Evolutionary conservation across 345 rosid species (phyloP).

Genomic region (Citrus inodora): DNA sequence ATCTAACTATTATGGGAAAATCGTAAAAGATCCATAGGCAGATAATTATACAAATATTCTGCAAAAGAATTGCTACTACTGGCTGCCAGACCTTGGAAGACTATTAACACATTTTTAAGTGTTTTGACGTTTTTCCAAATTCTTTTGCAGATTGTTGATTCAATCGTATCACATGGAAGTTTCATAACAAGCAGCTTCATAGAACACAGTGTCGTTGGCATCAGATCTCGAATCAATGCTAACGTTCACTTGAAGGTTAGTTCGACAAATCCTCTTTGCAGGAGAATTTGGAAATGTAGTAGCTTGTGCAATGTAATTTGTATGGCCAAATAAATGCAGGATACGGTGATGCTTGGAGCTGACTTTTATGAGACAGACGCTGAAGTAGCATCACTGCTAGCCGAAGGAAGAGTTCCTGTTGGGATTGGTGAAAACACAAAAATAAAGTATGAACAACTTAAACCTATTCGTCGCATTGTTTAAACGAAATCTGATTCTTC

Average conservation of each 20-base stretch:
- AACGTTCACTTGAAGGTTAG: constrained; percentile 79
- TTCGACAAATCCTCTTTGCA: not conserved
- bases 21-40: not conserved
- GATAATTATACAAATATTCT: not conserved
- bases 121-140: not conserved
- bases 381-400: constrained; percentile 53
- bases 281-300: not conserved
- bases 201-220: constrained; percentile 88
- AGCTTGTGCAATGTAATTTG: not conserved
- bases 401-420: constrained; percentile 70
- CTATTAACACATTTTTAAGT: not conserved
- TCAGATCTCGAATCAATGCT: constrained; percentile 77
- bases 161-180: constrained; percentile 91
- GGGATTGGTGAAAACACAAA: constrained; percentile 87
- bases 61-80: not conserved
- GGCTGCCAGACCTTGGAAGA: too few species aligned
- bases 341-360: constrained; percentile 92
- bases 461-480: not conserved
- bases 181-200: constrained; percentile 63
- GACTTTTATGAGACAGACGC: constrained; percentile 82
- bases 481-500: not conserved
- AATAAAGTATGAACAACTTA: constrained; percentile 47
- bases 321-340: constrained; percentile 39
- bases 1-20: not conserved
- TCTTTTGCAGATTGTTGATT: constrained; percentile 63